These are phyloP conservation scores for Mallotus nudiflorus DNA, from an alignment of 345 rosid genomes.

Conservation along the genomic window DNA sequence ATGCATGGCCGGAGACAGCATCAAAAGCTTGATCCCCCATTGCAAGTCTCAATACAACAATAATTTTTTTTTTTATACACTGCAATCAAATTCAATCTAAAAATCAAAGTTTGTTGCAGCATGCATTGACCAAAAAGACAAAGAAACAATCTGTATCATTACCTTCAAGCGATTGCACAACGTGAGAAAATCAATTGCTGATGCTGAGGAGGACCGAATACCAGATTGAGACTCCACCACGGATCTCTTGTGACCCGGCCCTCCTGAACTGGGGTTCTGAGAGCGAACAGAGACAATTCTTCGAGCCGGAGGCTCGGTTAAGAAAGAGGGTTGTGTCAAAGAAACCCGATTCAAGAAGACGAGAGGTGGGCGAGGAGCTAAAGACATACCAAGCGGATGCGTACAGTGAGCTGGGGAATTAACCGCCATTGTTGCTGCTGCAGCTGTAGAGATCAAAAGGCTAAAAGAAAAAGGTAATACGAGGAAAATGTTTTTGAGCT, in stretches of 20 bases:
- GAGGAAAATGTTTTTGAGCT: no score
- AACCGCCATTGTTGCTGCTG: conserved; percentile 41
- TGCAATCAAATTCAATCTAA: background rate
- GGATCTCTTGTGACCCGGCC: conserved; percentile 27
- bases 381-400: conserved; percentile 36
- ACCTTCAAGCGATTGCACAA: conserved; percentile 32
- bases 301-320: conserved; percentile 27
- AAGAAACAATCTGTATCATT: background rate
- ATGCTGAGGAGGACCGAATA: conserved; percentile 14
- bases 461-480: background rate
- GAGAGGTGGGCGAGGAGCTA: conserved; percentile 28
- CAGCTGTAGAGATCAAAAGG: background rate
- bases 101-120: no score
- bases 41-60: background rate
- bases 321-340: conserved; percentile 29
- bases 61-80: background rate
- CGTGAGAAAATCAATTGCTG: conserved; percentile 33
- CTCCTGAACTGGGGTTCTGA: conserved; percentile 38
- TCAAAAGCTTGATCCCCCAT: background rate
- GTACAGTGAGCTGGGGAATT: conserved; percentile 38
- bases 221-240: conserved; percentile 27
- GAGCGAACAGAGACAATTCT: conserved; percentile 48
- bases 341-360: conserved; percentile 26
- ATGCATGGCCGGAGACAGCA: no score
- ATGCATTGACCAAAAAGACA: no score